Evolutionary conservation across 768 basidiomycete species (phyloP).

Genomic region (Cystobasidium ongulense): DNA sequence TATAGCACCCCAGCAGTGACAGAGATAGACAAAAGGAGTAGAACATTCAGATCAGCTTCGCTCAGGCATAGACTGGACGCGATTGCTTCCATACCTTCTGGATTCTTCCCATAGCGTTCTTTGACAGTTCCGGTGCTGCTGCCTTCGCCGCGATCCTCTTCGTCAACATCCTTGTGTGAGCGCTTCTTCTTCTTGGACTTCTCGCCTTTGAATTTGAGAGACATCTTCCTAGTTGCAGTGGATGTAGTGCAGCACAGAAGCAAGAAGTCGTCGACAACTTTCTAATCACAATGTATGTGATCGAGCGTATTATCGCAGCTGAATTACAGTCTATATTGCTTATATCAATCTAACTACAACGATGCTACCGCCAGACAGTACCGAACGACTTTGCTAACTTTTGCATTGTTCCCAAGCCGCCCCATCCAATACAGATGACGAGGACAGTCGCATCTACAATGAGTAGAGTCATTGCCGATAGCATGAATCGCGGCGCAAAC

Average conservation of each 20-base stretch:
- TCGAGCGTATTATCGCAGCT: neutral
- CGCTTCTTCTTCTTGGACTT: constrained; percentile 31
- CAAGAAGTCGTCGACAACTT: no score
- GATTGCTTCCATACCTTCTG: constrained; percentile 11
- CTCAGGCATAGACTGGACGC: neutral
- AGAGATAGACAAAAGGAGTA: neutral
- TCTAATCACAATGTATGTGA: no score
- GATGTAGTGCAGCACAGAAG: neutral
- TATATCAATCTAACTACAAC: neutral
- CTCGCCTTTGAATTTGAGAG: constrained; percentile 27
- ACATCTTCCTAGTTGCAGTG: neutral
- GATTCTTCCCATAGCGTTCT: constrained; percentile 21
- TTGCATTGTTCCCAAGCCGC: constrained; percentile 16
- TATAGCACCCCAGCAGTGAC: neutral
- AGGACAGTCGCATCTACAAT: constrained; percentile 55
- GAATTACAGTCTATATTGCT: no score
- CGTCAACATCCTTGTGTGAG: constrained; percentile 14
- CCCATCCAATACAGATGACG: constrained; percentile 24
- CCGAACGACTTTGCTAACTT: constrained; percentile 20
- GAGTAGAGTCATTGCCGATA: constrained; percentile 58
- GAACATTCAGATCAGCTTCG: neutral
- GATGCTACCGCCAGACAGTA: constrained; percentile 23
- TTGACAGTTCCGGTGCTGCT: constrained; percentile 24
- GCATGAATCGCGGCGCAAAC: constrained; percentile 90
- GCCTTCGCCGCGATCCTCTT: constrained; percentile 15